A percentile compares a stretch with the other conserved stretches of the same genome.
Evolutionary conservation across 148 eudicot genomes (phyloP).

Genomic region (Arbutus unedo): DNA sequence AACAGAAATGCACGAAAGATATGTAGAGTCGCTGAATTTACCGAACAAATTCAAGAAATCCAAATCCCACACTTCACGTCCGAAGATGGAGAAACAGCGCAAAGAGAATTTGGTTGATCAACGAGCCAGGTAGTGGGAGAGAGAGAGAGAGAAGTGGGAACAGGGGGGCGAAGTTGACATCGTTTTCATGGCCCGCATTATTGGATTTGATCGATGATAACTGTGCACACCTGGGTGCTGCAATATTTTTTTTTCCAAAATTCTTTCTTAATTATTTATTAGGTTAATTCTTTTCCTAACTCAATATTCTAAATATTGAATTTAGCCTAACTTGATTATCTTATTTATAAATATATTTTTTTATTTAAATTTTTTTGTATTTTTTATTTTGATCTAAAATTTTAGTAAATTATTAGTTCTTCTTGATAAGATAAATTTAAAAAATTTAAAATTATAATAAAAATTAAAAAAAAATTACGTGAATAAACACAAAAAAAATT

Average conservation of each 20-base stretch:
- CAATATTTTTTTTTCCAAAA: not conserved
- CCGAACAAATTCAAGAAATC: slow-evolving; percentile 1
- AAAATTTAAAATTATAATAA: too few relatives aligned
- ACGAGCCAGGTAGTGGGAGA: not conserved
- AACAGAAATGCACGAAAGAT: slow-evolving; percentile 1
- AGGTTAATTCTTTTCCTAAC: not conserved
- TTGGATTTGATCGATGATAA: slow-evolving; percentile 11
- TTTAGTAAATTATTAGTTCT: too few relatives aligned
- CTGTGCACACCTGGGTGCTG: not conserved
- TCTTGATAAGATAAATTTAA: too few relatives aligned
- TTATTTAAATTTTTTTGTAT: too few relatives aligned
- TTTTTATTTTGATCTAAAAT: too few relatives aligned
- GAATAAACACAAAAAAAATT: too few relatives aligned
- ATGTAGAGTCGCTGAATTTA: not conserved
- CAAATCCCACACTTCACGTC: not conserved
- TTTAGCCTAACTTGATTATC: too few relatives aligned
- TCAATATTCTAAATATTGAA: too few relatives aligned
- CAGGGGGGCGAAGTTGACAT: not conserved
- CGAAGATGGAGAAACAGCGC: not conserved
- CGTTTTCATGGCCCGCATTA: not conserved
- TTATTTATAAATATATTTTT: too few relatives aligned
- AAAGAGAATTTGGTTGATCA: slow-evolving; percentile 15
- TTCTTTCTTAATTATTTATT: not conserved
- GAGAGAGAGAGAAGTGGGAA: not conserved
- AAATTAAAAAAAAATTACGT: too few relatives aligned